These are phyloP conservation scores for Candida yuanshanica DNA, from an alignment of 805 yeast genomes.

Conservation along the genomic window DNA sequence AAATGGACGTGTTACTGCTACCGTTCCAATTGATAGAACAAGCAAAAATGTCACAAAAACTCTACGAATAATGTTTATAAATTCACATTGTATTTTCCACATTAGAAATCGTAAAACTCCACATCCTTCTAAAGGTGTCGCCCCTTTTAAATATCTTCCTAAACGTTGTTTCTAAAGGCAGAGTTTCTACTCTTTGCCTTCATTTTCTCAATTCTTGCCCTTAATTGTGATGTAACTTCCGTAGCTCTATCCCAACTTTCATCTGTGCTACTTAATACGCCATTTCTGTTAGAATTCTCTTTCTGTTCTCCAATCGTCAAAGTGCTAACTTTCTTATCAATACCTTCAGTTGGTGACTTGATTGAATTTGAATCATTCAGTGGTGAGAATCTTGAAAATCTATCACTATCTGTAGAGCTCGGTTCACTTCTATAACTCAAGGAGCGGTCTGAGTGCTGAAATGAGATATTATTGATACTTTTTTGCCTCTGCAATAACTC, in stretches of 20 bases:
- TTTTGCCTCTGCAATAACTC: slow-evolving; percentile 30
- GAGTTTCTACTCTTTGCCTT: slow-evolving; percentile 47
- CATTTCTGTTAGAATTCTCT: slow-evolving; percentile 15
- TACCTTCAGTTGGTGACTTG: slow-evolving; percentile 13
- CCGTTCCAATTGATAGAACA: no score
- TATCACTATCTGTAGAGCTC: not conserved
- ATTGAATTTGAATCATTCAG: slow-evolving; percentile 6
- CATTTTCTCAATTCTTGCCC: slow-evolving; percentile 86
- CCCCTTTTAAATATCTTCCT: not conserved
- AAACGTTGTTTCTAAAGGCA: slow-evolving; percentile 5
- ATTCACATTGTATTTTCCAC: not conserved
- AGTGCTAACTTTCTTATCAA: slow-evolving; percentile 23
- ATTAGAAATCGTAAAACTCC: no score
- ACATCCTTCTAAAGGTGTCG: no score
- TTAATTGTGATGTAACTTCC: slow-evolving; percentile 79
- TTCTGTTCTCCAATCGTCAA: slow-evolving; percentile 25
- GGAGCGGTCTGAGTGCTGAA: slow-evolving; percentile 4
- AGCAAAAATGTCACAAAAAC: no score
- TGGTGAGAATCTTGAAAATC: slow-evolving; percentile 1
- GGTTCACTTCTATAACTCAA: not conserved
- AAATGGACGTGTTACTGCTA: no score
- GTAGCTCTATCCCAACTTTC: slow-evolving; percentile 86
- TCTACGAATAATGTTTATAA: not conserved
- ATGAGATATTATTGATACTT: not conserved
- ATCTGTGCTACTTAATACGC: slow-evolving; percentile 40